Conservation (phyloP, 2,329 filamentous ascomycete genomes). For the Pseudocercospora macadamiae region DNA sequence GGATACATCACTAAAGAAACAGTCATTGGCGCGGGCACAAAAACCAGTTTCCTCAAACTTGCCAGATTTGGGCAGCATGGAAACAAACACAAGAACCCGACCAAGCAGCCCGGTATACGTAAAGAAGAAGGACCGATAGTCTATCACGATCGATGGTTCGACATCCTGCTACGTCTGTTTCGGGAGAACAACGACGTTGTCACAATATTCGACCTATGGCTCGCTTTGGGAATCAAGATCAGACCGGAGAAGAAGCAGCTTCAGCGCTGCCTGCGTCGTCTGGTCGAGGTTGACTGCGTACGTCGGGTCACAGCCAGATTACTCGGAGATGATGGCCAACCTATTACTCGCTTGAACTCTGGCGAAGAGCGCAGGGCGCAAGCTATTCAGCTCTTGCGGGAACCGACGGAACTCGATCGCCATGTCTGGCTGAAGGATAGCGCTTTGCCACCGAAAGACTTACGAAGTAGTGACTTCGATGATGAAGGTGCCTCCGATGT, state of each 20-base stretch:
- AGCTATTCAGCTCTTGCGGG: slow-evolving; percentile 45
- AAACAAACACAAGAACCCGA: slow-evolving; percentile 6
- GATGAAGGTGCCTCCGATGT: slow-evolving; percentile 16
- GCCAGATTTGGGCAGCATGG: slow-evolving; percentile 46
- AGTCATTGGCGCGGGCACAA: slow-evolving; percentile 51
- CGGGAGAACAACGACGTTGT: slow-evolving; percentile 55
- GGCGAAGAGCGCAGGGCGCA: slow-evolving; percentile 14
- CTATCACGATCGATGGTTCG: slow-evolving; percentile 54
- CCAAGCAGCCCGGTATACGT: slow-evolving; percentile 12
- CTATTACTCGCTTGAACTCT: slow-evolving; percentile 11
- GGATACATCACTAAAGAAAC: slow-evolving; percentile 64
- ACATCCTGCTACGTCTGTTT: slow-evolving; percentile 53
- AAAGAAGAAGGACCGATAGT: slow-evolving; percentile 29
- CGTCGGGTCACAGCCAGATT: slow-evolving; percentile 28
- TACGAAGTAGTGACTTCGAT: neutral
- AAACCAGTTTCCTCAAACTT: slow-evolving; percentile 61
- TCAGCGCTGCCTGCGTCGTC: slow-evolving; percentile 43
- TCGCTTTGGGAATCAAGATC: slow-evolving; percentile 43
- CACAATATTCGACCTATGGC: slow-evolving; percentile 56
- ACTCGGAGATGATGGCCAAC: slow-evolving; percentile 24
- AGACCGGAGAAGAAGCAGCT: slow-evolving; percentile 44
- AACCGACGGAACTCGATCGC: slow-evolving; percentile 38
- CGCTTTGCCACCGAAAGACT: slow-evolving; percentile 1
- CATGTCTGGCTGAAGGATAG: slow-evolving; percentile 25
- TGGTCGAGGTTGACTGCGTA: slow-evolving; percentile 46